Base-by-base conservation (phyloP, 768 basidiomycete genomes). In the Saitozyma podzolica region DNA sequence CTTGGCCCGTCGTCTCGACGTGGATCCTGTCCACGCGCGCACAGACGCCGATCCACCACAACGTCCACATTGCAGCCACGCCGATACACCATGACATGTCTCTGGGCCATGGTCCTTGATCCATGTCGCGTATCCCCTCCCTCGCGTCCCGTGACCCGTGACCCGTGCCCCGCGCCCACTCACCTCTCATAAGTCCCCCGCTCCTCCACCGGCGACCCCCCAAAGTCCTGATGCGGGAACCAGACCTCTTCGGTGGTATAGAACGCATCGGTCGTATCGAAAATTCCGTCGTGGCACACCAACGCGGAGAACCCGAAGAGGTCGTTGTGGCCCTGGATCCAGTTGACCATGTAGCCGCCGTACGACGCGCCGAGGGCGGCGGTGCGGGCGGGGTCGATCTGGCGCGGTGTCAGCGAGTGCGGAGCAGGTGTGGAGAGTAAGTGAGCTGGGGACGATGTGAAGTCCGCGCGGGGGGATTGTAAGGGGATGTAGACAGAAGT, bases 281-380 rank as follows among this genome's bases (percentile, higher is more conserved):
- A 81, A 52, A 92, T 90, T 9, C 95, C 95, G 73, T 99, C 95
- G 72, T 98, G 95, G 69, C 87, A 88, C 11, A 94, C 85, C 49
- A 97, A 83, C 5, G 92, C 91, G 81, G 94, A 96, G 84, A 98
- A 96, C 19, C 85, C 84, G 75, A 92, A 92, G 3, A 85, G 87
- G 65, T 83, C 91, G 69, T 95, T 92, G 9, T 96, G 91, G 0
- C 92, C 91, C 80, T 95, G 90, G 58, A 96, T 93, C 91, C 91
- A 96, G 78, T 92, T 95, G 54, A 63, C 60, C 77, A 80, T 80
- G 69, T 72, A 81, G 0, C 80, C 92, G 43, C 91, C 91, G 83
- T 88, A 92, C 61, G 87, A 88, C 6, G 87, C 90, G 4, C 92
- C 92, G 50, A 90, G 88, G 1, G 76, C 79, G 8, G 78, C 82